Base-by-base conservation (phyloP, 192 early-diverging fungal species). In the Thoreauomyces humboldtii region DNA sequence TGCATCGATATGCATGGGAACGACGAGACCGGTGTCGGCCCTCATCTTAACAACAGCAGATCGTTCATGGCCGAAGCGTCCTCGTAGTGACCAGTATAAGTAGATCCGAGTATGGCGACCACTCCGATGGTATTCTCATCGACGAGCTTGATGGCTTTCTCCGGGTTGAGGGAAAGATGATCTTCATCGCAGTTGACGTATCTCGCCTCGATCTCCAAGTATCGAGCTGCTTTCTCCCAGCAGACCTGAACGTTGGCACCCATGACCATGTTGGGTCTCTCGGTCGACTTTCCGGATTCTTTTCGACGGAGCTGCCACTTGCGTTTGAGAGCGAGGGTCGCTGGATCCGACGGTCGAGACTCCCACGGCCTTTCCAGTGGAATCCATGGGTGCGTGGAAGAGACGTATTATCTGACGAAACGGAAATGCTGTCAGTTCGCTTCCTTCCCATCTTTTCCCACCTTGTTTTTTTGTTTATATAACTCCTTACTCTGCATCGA, bases 81-180 rank as follows among this genome's bases (percentile, higher is more conserved):
- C 70, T 93, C 92, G 73, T 86, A 93, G 69, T 92, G 89, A 41
- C 90, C 90, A 2, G 90, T 93, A 67, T 87, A 93, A 50, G 88
- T 89, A 44, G 80, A 85, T 31, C 90, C 91, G 44, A 92, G 75
- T 61, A 92, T 91, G 25, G 85, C 74, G 65, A 70, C 82, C 55
- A 91, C 73, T 59, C 91, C 92, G 37, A 93, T 89, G 7, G 92
- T 93, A 71, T 93, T 93, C 63, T 92, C 92, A 67, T 93, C 89
- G 25, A 88, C 72, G 54, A 85, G 73, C 17, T 85, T 77, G 4
- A 84, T 66, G 24, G 89, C 90, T 63, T 86, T 78, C 28, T 88
- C 60, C 35, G 50, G 47, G 50, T 63, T 79, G 59, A 92, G 75
- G 61, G 72, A 83, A 48, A 81, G 80, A 38, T 69, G 70, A 29